Evolutionary conservation across 2,329 filamentous ascomycete species (phyloP), one percentile per base, ranked within the genome.

Genomic region (Graphilbum fragrans): DNA sequence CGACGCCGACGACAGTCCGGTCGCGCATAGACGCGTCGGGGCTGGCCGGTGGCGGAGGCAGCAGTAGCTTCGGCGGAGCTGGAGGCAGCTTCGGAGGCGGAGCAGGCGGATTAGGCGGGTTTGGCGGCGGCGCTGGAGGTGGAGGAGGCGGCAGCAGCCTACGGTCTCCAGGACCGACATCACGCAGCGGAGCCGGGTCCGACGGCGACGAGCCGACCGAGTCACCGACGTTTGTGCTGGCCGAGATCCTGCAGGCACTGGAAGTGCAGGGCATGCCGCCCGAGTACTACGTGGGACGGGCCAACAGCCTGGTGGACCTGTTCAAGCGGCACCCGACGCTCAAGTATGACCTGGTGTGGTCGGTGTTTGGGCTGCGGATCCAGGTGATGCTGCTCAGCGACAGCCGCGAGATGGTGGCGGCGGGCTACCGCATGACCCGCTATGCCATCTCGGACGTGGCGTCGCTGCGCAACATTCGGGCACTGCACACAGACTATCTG

Each of bases 261-360:
- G 92, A 98, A 58, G 72, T 81, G 12, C 84, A 87, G 55, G 86
- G 85, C 21, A 85, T 95, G 78, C 75, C 78, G 35, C 81, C 90
- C 1, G 92, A 96, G 60, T 95, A 94, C 63, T 98, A 98, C 56
- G 90, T 98, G 40, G 85, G 84, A 45, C 78, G 86, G 47, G 87
- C 87, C 21, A 98, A 98, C 56, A 84, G 77, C 49, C 70, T 98
- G 9, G 92, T 96, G n/a, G 85, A 93, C 47, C 69, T 98, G n/a
- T 94, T 98, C 64, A 94, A 90, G 58, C 75, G 86, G 41, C 79
- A 96, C 59, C 86, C 87, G 1, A 90, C 86, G 1, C 70, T 98
- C 43, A 98, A 98, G 57, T 95, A 96, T 58, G 93, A 98, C 59
- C 66, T 98, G 38, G 88, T 86, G 2, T 98, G 92, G 92, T 84